Conservation (phyloP, 139 green algal species). For the Chlamydomonas incerta region DNA sequence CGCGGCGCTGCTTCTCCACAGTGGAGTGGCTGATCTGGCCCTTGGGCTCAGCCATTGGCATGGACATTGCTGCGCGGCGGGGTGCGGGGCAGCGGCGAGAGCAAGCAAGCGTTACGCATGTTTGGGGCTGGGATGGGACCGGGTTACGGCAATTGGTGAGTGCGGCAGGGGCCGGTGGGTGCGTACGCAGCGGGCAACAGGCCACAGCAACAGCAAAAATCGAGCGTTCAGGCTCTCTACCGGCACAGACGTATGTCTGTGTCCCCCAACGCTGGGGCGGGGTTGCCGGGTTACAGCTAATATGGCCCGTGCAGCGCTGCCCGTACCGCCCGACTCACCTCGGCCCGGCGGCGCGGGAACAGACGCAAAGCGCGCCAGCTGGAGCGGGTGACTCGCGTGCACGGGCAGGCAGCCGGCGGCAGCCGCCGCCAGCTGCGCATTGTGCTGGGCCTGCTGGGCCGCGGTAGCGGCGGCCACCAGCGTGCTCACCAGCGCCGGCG, state of each 20-base stretch:
- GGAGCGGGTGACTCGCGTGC: neutral
- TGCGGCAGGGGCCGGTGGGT: too few relatives aligned
- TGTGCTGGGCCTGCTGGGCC: neutral
- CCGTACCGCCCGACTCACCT: neutral
- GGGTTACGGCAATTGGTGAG: too few relatives aligned
- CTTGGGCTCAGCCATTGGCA: neutral
- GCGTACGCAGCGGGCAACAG: too few relatives aligned
- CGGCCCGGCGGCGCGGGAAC: neutral
- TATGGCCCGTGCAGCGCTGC: neutral
- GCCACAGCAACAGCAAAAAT: too few relatives aligned
- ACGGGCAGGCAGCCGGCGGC: too few relatives aligned
- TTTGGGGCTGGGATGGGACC: too few relatives aligned
- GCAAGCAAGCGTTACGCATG: too few relatives aligned
- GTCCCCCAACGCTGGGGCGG: too few relatives aligned
- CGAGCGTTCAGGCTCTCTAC: too few relatives aligned
- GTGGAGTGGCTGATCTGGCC: constrained; percentile 76
- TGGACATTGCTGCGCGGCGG: neutral
- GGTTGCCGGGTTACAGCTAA: neutral
- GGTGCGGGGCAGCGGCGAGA: neutral
- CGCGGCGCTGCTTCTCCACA: constrained; percentile 85
- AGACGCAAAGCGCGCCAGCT: neutral
- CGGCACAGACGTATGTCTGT: too few relatives aligned
- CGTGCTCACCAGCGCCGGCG: neutral
- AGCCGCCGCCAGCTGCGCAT: too few relatives aligned
- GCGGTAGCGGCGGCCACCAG: neutral